These are phyloP conservation scores for Saccharomycopsis babjevae DNA, from an alignment of 805 yeast species.

Conservation along the genomic window DNA sequence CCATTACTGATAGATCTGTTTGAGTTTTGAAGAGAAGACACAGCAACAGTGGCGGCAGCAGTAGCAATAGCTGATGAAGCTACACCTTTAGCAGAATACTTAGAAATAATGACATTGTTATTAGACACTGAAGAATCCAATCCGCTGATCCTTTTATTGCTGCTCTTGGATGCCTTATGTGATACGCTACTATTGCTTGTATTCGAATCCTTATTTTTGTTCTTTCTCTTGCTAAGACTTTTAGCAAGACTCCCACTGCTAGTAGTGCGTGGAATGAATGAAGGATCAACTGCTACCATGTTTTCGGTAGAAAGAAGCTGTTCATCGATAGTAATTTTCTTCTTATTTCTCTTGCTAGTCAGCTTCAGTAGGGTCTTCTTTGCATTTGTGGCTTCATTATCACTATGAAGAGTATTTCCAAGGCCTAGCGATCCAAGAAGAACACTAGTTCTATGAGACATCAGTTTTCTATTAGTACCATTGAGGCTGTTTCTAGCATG, in stretches of 20 bases:
- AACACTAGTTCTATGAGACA: background rate
- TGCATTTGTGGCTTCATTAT: background rate
- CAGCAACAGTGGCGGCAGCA: background rate
- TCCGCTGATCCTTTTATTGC: background rate
- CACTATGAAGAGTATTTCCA: background rate
- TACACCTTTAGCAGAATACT: background rate
- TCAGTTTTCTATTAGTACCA: background rate
- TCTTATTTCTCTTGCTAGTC: background rate
- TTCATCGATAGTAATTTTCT: background rate
- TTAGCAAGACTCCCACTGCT: background rate
- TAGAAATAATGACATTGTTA: background rate
- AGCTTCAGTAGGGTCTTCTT: background rate
- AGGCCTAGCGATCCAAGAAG: background rate
- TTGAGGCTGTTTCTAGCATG: background rate
- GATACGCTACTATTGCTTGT: background rate
- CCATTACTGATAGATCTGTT: background rate
- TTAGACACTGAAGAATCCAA: background rate
- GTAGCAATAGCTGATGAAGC: background rate
- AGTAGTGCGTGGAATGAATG: background rate
- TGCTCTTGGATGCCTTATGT: background rate
- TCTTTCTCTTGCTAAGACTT: background rate
- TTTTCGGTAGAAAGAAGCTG: background rate
- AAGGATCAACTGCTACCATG: background rate
- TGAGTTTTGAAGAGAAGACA: background rate
- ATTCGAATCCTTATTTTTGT: background rate